Conservation (phyloP, 2,329 filamentous ascomycete genomes). For the Nothophaeocryptopus gaeumannii region DNA sequence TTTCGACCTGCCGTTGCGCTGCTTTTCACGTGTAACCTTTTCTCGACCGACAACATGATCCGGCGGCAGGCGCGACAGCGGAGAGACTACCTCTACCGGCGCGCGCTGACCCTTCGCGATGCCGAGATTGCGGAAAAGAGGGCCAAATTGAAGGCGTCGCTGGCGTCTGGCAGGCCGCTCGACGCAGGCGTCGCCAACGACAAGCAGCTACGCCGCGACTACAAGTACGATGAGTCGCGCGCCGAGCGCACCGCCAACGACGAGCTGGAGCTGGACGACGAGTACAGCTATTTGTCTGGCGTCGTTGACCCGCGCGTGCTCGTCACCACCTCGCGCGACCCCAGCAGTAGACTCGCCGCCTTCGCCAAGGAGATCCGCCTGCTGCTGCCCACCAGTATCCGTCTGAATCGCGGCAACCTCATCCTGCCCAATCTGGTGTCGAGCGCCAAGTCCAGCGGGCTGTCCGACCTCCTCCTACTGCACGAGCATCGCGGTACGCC, state of each 20-base stretch:
- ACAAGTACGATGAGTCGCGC: slow-evolving; percentile 86
- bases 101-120: slow-evolving; percentile 81
- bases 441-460: slow-evolving; percentile 73
- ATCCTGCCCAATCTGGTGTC: slow-evolving; percentile 81
- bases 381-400: slow-evolving; percentile 77
- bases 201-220: slow-evolving; percentile 77
- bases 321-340: slow-evolving; percentile 86
- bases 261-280: slow-evolving; percentile 75
- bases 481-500: slow-evolving; percentile 93
- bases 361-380: slow-evolving; percentile 92
- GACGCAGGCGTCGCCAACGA: slow-evolving; percentile 83
- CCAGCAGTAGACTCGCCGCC: slow-evolving; percentile 76
- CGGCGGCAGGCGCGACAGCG: slow-evolving; percentile 75
- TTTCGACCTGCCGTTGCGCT: background rate
- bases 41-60: slow-evolving; percentile 39
- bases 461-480: slow-evolving; percentile 81
- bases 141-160: slow-evolving; percentile 77
- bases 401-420: slow-evolving; percentile 87
- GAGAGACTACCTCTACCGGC: slow-evolving; percentile 85
- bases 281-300: slow-evolving; percentile 88
- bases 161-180: slow-evolving; percentile 84
- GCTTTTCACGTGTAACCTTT: background rate
- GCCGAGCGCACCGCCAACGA: slow-evolving; percentile 66
- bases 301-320: slow-evolving; percentile 85
- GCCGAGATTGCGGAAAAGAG: slow-evolving; percentile 91